Evolutionary conservation across 257 asterid genomes (phyloP).

Genomic region (Paraleonurus japonicus): DNA sequence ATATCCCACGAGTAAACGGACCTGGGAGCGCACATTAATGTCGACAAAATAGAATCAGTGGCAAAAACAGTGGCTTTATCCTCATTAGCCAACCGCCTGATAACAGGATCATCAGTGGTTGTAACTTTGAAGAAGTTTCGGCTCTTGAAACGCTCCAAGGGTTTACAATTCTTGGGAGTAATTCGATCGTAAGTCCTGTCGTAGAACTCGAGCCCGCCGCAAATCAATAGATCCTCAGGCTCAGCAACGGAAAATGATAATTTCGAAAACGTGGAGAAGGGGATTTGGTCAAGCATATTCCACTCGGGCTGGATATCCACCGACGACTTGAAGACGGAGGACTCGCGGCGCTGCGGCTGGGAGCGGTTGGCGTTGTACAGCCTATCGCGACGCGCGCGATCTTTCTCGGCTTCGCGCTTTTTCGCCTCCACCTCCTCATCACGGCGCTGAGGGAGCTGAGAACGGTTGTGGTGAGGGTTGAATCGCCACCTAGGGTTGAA

Average conservation of each 20-base stretch:
- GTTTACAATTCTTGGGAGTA: slow-evolving; percentile 71
- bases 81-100: slow-evolving; percentile 90
- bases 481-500: slow-evolving; percentile 86
- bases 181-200: slow-evolving; percentile 81
- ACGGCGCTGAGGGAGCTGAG: slow-evolving; percentile 92
- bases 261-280: slow-evolving; percentile 89
- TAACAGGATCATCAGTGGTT: slow-evolving; percentile 94
- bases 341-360: slow-evolving; percentile 75
- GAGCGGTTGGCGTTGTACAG: slow-evolving; percentile 63
- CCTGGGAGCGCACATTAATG: slow-evolving; percentile 91
- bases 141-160: slow-evolving; percentile 82
- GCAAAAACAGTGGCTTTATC: slow-evolving; percentile 98
- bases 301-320: slow-evolving; percentile 99
- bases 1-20: slow-evolving; percentile 97
- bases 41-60: slow-evolving; percentile 73
- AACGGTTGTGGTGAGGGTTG: slow-evolving; percentile 63
- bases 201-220: slow-evolving; percentile 87
- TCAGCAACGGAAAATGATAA: slow-evolving; percentile 76
- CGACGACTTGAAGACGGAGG: slow-evolving; percentile 77
- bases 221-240: slow-evolving; percentile 81
- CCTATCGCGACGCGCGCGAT: slow-evolving; percentile 78
- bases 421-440: slow-evolving; percentile 89
- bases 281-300: slow-evolving; percentile 98
- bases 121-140: slow-evolving; percentile 93
- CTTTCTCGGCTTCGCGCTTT: slow-evolving; percentile 93